phyloP scores from a whole-genome alignment of 1,284 basidiomycete species.

The Sporisorium scitamineum region DNA sequence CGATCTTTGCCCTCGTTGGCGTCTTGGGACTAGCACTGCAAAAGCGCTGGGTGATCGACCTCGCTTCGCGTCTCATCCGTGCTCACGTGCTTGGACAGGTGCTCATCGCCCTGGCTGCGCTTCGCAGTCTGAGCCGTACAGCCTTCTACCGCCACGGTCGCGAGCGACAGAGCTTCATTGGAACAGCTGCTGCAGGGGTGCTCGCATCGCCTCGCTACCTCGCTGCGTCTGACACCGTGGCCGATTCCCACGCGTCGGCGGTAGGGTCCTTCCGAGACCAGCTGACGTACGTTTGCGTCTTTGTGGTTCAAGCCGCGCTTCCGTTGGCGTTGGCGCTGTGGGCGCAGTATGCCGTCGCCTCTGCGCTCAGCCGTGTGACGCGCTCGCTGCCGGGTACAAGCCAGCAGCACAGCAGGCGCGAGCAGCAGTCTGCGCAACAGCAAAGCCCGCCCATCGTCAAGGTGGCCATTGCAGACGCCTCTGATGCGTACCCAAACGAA shows the following conservation, averaged over 20 bases:
- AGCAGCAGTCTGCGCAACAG: conserved; percentile 1
- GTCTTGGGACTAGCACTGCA: conserved; percentile 38
- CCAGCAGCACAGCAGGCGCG: conserved; percentile 4
- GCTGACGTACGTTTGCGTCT: conserved; percentile 51
- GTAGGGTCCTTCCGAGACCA: conserved; percentile 48
- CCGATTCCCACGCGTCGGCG: conserved; percentile 37
- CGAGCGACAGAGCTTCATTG: conserved; percentile 9
- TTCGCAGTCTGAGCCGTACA: conserved; percentile 36
- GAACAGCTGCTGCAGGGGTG: conserved; percentile 14
- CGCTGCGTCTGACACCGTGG: background rate
- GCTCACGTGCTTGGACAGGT: conserved; percentile 53
- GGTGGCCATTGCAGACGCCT: background rate
- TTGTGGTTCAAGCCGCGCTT: conserved; percentile 53
- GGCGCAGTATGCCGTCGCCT: conserved; percentile 51
- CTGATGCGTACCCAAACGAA: background rate
- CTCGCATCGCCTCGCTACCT: conserved; percentile 24
- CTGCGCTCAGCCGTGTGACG: conserved; percentile 28
- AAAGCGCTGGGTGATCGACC: conserved; percentile 48
- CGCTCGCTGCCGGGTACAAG: conserved; percentile 14
- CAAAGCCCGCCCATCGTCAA: conserved; percentile 4
- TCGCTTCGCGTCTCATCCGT: conserved; percentile 52
- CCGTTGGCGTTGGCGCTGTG: conserved; percentile 43
- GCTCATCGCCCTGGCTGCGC: conserved; percentile 46
- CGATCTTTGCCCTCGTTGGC: conserved; percentile 42
- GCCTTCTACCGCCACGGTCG: conserved; percentile 33